Base-by-base conservation (phyloP, 345 rosid genomes). In the Odontarrhena argentea region DNA sequence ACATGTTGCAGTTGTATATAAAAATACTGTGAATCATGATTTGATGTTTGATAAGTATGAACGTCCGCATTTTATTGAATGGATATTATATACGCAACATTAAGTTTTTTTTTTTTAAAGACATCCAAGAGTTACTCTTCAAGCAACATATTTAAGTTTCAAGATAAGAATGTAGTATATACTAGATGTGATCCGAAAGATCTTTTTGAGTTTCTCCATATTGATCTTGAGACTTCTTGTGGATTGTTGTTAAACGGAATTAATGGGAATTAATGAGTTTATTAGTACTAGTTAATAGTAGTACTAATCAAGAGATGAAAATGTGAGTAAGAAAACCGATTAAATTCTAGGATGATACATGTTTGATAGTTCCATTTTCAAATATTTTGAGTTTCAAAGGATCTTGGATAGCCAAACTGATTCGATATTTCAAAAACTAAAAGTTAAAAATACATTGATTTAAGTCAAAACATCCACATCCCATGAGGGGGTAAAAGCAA, bases 1-100 rank as follows among this genome's bases (percentile, higher is more conserved):
- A 66, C 62, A 54, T 66, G 70, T 54, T 71, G 41, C 6, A 26
- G 50, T 38, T 62, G 26, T 60, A 50, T 9, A 52, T 18, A 62
- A 51, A 3, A 53, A 35, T 49, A 68, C 48, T 36, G 74, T 37
- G 44, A 41, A 28, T 3, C 32, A 45, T 36, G 74, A 14, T 53
- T 53, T 70, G 55, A 62, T 70, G 50, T 58, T 58, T 32, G 34
- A 28, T 8, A 56, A 47, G 47, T 67, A 68, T 47, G 60, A 69
- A 68, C 73, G 59, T n/a, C 26, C 67, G n/a, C 40, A 34, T 60
- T 68, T 68, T 69, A 37, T 25, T 69, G 9, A 35, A 60, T 44
- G 54, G 28, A 9, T 24, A 37, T 60, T 60, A 14, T 60, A 14
- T 60, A 30, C 38, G 9, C 63, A 63, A 62, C 43, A 53, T 22